Evolutionary conservation across 345 rosid species (phyloP), one percentile per base, ranked within the genome.

Genomic region (Rubroshorea leprosula): DNA sequence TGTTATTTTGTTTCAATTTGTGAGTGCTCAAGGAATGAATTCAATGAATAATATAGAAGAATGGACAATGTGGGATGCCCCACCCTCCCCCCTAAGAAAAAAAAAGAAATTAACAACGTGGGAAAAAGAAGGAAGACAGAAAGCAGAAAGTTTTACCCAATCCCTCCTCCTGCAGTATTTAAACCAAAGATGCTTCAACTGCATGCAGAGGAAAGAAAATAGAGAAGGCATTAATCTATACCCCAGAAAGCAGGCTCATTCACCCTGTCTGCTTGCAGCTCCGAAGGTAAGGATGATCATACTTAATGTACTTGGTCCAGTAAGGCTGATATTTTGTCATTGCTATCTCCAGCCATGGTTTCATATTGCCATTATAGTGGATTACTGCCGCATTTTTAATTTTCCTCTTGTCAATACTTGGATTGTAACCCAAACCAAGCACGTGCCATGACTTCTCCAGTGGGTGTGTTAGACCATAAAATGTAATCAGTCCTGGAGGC

Each of bases 281-380:
- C 63, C 82, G 83, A 52, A 90, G 65, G 64, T 84, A 87, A 15
- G 95, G 90, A 74, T 90, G 92, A 71, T 90, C 83, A 62, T 68
- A 87, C 72, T 87, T 90, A 60, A 90, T 80, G 71, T 84, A 85
- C 69, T 78, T 87, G 54, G 81, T 80, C 97, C 97, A 90, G 67
- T 80, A 84, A 15, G 81, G 61, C 51, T 90, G 79, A 58, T 90
- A 90, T 60, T 83, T 90, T 23, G 96, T 76, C 93, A 90, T 90
- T 18, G 93, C 87, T 53, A 90, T 66, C 84, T 90, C 97, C 55
- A 90, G 76, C 97, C 97, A 90, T 5, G 97, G 97, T 72, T 90
- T 90, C 97, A 90, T 90, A 76, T 90, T 90, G 65, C 96, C 97
- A 48, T 90, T 90, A 63, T 90, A 90, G 65, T 90, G 97, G 51